A percentile compares a stretch with the other conserved stretches of the same genome.
phyloP scores from a whole-genome alignment of 2,329 filamentous ascomycete species.

The Periconia digitata region DNA sequence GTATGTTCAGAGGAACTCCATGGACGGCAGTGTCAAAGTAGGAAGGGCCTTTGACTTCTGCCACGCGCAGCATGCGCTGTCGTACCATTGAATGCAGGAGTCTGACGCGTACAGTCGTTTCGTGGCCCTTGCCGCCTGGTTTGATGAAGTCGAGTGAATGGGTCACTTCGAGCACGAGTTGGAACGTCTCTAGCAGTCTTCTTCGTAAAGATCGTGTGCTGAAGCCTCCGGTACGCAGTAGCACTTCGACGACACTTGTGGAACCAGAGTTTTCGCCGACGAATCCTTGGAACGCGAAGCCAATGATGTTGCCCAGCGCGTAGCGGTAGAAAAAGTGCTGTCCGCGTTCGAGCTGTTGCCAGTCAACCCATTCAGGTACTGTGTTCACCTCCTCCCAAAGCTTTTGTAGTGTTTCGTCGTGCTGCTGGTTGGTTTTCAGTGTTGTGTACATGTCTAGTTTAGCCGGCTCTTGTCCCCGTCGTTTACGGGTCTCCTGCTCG shows the following conservation, averaged over 20 bases:
- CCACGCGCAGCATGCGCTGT: not conserved
- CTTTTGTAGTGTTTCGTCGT: not conserved
- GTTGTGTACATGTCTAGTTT: constrained; percentile 46
- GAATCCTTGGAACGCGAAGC: not conserved
- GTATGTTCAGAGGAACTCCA: not conserved
- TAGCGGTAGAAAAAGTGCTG: constrained; percentile 2
- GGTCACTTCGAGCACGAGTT: not conserved
- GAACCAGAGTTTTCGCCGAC: not conserved
- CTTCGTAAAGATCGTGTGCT: too few species aligned
- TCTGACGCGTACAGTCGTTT: not conserved
- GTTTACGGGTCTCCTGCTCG: too few species aligned
- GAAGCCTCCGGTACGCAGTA: too few species aligned
- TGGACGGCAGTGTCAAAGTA: not conserved
- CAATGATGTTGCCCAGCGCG: not conserved
- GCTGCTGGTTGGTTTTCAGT: not conserved
- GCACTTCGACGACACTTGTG: too few species aligned
- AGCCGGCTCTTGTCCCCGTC: constrained; percentile 7
- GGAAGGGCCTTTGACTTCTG: not conserved
- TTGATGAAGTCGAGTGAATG: not conserved
- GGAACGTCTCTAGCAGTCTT: not conserved
- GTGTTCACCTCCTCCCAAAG: not conserved
- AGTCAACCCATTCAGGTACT: not conserved
- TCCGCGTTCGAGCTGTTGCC: not conserved
- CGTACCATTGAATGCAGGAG: not conserved
- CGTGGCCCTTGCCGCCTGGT: not conserved